Percentiles rank a stretch among this genome's conserved stretches.
Evolutionary conservation across 164 flowering plant species (phyloP).

Genomic region (Akebia trifoliata): DNA sequence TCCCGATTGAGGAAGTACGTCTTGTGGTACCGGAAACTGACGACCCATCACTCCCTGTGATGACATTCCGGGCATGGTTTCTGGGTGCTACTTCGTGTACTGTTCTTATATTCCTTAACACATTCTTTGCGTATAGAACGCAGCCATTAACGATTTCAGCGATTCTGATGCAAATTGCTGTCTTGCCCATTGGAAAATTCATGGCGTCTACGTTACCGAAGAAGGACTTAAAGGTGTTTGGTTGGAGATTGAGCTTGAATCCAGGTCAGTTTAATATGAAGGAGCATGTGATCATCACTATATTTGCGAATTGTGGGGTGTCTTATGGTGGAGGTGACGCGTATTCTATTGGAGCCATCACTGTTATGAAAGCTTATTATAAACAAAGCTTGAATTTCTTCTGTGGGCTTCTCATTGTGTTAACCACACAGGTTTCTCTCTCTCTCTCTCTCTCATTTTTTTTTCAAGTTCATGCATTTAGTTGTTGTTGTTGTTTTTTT

Average conservation of each 20-base stretch:
- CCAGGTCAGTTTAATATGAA: constrained; percentile 91
- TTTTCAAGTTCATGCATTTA: neutral
- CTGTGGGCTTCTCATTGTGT: constrained; percentile 56
- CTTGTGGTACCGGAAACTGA: constrained; percentile 90
- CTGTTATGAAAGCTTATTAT: constrained; percentile 82
- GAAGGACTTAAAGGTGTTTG: constrained; percentile 27
- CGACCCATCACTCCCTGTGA: constrained; percentile 74
- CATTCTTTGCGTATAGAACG: constrained; percentile 82
- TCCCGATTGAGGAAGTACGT: constrained; percentile 76
- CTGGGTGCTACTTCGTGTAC: constrained; percentile 60
- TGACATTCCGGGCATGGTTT: constrained; percentile 89
- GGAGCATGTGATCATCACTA: constrained; percentile 89
- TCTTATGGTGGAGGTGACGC: constrained; percentile 83
- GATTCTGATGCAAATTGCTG: constrained; percentile 78
- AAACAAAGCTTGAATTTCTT: constrained; percentile 62
- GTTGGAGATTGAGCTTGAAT: constrained; percentile 51
- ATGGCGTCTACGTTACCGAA: constrained; percentile 73
- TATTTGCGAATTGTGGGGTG: constrained; percentile 80
- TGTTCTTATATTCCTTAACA: constrained; percentile 80
- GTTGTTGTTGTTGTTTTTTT: neutral
- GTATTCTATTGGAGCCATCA: constrained; percentile 76
- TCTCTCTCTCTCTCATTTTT: neutral
- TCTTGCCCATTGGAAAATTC: constrained; percentile 69
- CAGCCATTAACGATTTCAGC: constrained; percentile 83
- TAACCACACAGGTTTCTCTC: constrained; percentile 65